Conservation (phyloP, 495 filamentous ascomycete species). For the Penicillium antarcticum region DNA sequence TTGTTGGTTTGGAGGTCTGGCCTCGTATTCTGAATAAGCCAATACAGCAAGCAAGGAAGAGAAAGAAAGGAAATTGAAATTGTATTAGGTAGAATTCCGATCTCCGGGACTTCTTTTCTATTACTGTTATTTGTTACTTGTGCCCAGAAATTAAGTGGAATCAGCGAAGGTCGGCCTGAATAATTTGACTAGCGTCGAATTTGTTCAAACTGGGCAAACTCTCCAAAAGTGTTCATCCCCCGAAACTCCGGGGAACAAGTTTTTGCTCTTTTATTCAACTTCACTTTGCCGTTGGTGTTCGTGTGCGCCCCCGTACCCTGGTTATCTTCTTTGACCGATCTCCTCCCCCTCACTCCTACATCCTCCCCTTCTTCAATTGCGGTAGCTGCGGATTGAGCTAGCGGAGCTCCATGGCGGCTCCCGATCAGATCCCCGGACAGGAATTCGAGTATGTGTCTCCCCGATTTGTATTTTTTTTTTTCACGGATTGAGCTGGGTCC, state of each 20-base stretch:
- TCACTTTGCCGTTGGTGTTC: not conserved
- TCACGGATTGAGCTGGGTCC: not conserved
- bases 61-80: too few relatives aligned
- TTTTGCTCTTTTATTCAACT: conserved; percentile 1
- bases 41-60: too few relatives aligned
- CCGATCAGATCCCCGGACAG: conserved; percentile 35
- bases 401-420: conserved; percentile 40
- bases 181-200: conserved; percentile 12
- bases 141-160: conserved; percentile 4
- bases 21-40: too few relatives aligned
- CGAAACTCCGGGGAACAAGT: not conserved
- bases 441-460: conserved; percentile 47
- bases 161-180: conserved; percentile 18
- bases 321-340: conserved; percentile 1
- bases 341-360: not conserved
- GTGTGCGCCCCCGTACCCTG: conserved; percentile 3
- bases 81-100: not conserved
- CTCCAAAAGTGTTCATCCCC: not conserved
- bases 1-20: not conserved
- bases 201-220: not conserved
- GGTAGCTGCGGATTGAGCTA: conserved; percentile 37
- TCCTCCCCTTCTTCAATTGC: conserved; percentile 14
- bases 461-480: conserved; percentile 6
- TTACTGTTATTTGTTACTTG: too few relatives aligned
- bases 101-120: not conserved